These are phyloP conservation scores for Phytophthora vignae DNA, from an alignment of 352 stramenopile species.

Conservation along the genomic window DNA sequence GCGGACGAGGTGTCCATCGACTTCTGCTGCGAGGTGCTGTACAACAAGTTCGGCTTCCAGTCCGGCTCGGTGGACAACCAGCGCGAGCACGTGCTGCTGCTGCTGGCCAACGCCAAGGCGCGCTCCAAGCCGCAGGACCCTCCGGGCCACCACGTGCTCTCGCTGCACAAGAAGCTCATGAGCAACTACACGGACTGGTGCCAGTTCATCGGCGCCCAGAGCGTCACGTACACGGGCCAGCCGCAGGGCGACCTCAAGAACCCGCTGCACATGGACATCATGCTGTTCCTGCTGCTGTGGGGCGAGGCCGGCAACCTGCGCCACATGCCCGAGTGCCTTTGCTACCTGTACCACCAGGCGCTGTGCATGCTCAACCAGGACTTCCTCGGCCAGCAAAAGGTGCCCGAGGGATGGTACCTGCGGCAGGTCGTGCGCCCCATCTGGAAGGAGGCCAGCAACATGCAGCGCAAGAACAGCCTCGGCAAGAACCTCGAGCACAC, in stretches of 20 bases:
- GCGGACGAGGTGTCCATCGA: conserved; percentile 78
- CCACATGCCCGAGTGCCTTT: conserved; percentile 97
- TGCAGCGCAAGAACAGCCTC: conserved; percentile 68
- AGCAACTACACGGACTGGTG: conserved; percentile 77
- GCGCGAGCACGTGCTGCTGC: conserved; percentile 75
- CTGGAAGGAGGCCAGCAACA: conserved; percentile 72
- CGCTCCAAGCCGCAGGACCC: conserved; percentile 54
- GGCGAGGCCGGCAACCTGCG: conserved; percentile 96
- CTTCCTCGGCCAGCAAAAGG: conserved; percentile 56
- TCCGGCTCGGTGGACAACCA: conserved; percentile 76
- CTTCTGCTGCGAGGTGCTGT: conserved; percentile 77
- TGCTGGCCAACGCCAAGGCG: conserved; percentile 79
- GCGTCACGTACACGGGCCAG: conserved; percentile 47
- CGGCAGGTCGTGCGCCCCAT: conserved; percentile 62
- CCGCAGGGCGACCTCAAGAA: conserved; percentile 64
- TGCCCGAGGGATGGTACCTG: conserved; percentile 64
- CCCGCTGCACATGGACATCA: conserved; percentile 90
- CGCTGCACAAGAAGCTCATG: conserved; percentile 70
- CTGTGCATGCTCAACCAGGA: conserved; percentile 64
- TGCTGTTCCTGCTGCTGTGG: conserved; percentile 97
- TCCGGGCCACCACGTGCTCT: conserved; percentile 55
- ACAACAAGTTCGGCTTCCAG: conserved; percentile 84
- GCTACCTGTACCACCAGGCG: conserved; percentile 95
- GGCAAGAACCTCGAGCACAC: conserved; percentile 74
- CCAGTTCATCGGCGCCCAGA: conserved; percentile 52